Percentiles rank a stretch among this genome's conserved stretches.
phyloP scores from a whole-genome alignment of 2,329 filamentous ascomycete genomes.

The Diplocarpon mali region DNA sequence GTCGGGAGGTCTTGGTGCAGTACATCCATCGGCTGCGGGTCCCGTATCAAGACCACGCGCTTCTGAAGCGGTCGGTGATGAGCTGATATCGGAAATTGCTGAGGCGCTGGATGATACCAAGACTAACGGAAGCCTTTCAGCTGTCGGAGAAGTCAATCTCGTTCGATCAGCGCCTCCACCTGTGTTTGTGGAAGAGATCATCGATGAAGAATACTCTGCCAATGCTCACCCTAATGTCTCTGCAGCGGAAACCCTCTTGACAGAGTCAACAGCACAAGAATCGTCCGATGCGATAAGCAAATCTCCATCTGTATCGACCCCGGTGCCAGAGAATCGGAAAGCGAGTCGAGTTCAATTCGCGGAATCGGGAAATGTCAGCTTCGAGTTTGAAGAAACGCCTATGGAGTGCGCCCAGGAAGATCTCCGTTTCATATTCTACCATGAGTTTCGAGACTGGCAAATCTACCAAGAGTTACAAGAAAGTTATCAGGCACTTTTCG shows the following conservation, averaged over 20 bases:
- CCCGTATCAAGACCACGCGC: too few species aligned
- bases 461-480: background rate
- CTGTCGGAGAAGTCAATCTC: too few species aligned
- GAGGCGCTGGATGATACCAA: too few species aligned
- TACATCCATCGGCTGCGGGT: too few species aligned
- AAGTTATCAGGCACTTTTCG: too few species aligned
- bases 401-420: background rate
- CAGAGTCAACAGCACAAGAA: background rate
- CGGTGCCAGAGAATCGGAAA: too few species aligned
- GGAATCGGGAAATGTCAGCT: too few species aligned
- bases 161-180: background rate
- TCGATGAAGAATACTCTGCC: slow-evolving; percentile 2
- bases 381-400: background rate
- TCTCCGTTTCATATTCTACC: background rate
- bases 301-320: background rate
- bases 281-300: background rate
- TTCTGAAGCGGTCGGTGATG: too few species aligned
- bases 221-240: slow-evolving; percentile 3
- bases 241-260: background rate
- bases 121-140: too few species aligned
- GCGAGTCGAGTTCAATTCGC: too few species aligned
- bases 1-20: too few species aligned
- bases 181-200: slow-evolving; percentile 1
- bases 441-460: background rate
- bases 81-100: too few species aligned